These are phyloP conservation scores for Leucaena leucocephala DNA, from an alignment of 306 rosid genomes.

Conservation along the genomic window DNA sequence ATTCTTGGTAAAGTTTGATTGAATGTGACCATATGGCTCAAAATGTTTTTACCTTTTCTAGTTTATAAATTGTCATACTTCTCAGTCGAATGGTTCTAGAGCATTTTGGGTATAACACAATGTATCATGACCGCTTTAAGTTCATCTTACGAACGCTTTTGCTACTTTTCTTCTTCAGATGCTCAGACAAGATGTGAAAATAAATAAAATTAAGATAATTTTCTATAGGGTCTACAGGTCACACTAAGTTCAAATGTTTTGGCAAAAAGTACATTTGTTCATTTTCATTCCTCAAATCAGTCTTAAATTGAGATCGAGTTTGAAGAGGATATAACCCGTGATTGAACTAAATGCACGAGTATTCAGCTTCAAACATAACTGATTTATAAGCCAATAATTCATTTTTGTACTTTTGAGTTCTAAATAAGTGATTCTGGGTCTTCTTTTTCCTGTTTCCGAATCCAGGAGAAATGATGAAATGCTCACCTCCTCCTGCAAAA, in stretches of 20 bases:
- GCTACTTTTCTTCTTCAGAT: not conserved
- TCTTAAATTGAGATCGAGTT: too few species aligned
- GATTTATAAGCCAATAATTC: constrained; percentile 1
- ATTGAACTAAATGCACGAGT: constrained; percentile 10
- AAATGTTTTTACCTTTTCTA: not conserved
- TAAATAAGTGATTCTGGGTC: constrained; percentile 26
- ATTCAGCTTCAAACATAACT: not conserved
- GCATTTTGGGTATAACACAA: not conserved
- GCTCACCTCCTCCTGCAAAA: constrained; percentile 79
- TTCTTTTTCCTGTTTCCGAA: constrained; percentile 30
- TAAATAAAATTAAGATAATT: too few species aligned
- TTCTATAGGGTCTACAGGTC: too few species aligned
- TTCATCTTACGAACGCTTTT: not conserved
- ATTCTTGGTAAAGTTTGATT: constrained; percentile 72
- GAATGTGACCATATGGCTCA: not conserved
- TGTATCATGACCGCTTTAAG: not conserved
- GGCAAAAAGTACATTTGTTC: too few species aligned
- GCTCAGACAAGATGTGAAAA: not conserved
- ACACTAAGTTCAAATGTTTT: too few species aligned
- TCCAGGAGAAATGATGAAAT: constrained; percentile 80
- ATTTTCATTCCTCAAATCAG: too few species aligned
- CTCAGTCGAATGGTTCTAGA: not conserved
- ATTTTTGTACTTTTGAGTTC: constrained; percentile 17
- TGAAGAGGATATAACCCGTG: not conserved
- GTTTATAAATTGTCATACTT: not conserved